Conservation (phyloP, 75 land plant genomes). For the Cupressus sempervirens region DNA sequence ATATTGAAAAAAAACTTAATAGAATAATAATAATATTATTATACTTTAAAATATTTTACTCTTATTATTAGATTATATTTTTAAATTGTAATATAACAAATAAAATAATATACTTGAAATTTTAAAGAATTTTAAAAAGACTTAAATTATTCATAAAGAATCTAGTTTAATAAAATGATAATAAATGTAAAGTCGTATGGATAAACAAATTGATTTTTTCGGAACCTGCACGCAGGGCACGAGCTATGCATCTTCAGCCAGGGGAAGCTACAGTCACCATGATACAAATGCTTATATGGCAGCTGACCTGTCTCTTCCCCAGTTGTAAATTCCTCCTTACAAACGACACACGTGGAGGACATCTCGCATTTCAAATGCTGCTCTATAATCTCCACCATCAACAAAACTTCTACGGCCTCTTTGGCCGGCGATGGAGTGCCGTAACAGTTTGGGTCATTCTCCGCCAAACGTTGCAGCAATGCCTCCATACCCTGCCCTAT, state of each 20-base stretch:
- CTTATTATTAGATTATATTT: too few relatives aligned
- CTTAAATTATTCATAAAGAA: too few relatives aligned
- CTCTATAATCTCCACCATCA: slow-evolving; percentile 17
- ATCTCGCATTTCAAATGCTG: slow-evolving; percentile 15
- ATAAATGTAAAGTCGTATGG: too few relatives aligned
- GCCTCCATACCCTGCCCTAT: slow-evolving; percentile 53
- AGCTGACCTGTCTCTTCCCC: slow-evolving; percentile 30
- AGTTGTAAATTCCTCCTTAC: slow-evolving; percentile 31
- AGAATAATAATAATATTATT: too few relatives aligned
- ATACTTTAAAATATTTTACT: too few relatives aligned
- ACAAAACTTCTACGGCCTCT: slow-evolving; percentile 33
- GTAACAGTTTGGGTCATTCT: slow-evolving; percentile 47
- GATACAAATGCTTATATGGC: slow-evolving; percentile 48
- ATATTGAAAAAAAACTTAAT: too few relatives aligned
- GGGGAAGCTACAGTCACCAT: slow-evolving; percentile 33
- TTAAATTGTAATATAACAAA: too few relatives aligned
- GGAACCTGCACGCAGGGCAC: slow-evolving; percentile 40
- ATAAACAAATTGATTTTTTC: too few relatives aligned
- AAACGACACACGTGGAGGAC: slow-evolving; percentile 27
- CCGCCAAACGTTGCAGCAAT: slow-evolving; percentile 62
- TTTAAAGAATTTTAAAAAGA: too few relatives aligned
- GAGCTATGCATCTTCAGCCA: slow-evolving; percentile 47
- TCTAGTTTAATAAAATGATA: too few relatives aligned
- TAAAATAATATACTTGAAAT: too few relatives aligned
- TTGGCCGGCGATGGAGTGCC: slow-evolving; percentile 43